phyloP scores from a whole-genome alignment of 345 rosid genomes.

The Eucalyptus curtisii region DNA sequence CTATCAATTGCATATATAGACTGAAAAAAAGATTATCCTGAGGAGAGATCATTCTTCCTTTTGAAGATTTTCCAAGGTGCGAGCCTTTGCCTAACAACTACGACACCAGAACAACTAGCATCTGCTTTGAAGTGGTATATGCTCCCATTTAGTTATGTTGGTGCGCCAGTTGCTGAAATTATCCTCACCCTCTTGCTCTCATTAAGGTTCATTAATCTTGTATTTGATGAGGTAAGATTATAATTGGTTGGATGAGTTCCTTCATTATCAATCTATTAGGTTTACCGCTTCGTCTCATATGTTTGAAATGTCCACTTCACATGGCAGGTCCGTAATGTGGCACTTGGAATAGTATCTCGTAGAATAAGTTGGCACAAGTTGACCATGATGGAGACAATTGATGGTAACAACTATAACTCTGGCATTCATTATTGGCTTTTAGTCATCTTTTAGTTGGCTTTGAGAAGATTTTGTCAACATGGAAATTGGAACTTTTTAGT shows the following conservation, averaged over 20 bases:
- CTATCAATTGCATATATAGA: neutral
- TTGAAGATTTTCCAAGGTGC: conserved; percentile 87
- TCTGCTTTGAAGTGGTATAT: conserved; percentile 80
- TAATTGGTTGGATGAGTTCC: neutral
- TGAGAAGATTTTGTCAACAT: neutral
- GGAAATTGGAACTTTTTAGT: neutral
- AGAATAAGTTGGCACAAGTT: conserved; percentile 82
- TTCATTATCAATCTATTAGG: neutral
- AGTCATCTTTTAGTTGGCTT: neutral
- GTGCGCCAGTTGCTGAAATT: conserved; percentile 88
- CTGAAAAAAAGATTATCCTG: neutral
- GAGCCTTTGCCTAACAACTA: conserved; percentile 84
- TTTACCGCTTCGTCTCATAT: neutral
- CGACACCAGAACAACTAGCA: conserved; percentile 90
- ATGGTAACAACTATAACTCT: conserved; percentile 23
- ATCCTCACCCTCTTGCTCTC: conserved; percentile 82
- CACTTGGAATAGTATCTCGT: conserved; percentile 84
- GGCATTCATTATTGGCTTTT: neutral
- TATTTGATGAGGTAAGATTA: conserved; percentile 71
- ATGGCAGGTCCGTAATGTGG: conserved; percentile 69
- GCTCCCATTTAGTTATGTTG: conserved; percentile 55
- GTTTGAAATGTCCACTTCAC: neutral
- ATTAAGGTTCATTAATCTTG: conserved; percentile 78
- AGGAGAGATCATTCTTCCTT: neutral
- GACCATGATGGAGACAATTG: conserved; percentile 71